Base-by-base conservation (phyloP, 2,329 filamentous ascomycete genomes). In the Lachnellula willkommii region DNA sequence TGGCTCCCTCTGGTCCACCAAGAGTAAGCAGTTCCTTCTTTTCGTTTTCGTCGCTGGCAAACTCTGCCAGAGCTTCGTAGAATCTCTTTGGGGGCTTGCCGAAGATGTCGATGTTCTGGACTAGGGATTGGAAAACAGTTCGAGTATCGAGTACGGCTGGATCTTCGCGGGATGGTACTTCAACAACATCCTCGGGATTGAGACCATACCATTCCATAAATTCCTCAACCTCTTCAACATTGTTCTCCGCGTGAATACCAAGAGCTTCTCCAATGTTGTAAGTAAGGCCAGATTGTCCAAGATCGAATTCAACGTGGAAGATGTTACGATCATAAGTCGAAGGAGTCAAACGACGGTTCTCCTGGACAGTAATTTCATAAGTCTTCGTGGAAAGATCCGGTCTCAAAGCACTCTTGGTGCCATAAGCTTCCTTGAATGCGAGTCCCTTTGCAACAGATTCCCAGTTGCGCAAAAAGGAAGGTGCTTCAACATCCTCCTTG, bases 221-320 rank as follows among this genome's bases (percentile, higher is more conserved):
- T 43, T 88, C 82, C 63, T 84, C 77, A 57, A 97, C 87, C 59
- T 94, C 81, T 47, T 78, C 75, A 47, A 85, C 80, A 71, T 97
- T 87, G 73, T 99, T 99, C 74, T 97, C 90, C 6, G 91, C 90
- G 72, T 99, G 94, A 60, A 99, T 92, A 63, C 94, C 94, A 17
- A 99, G 85, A 47, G 94, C 94, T 76, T 99, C 94, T 55, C 94
- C 94, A 67, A 99, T 97, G 70, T 95, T 90, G 76, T 99, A 99
- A 43, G 84, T 96, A 62, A 99, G 84, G 40, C 92, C 93, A 36
- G 93, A 95, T 67, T 87, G 75, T 58, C 93, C 93, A 24, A 99
- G 83, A 69, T 97, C 94, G 68, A 99, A 99, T 75, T 99, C 94
- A 60, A 99, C 97, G 77, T 99, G 94, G 87, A 99, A 99, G 74